Evolutionary conservation across 2,329 filamentous ascomycete genomes (phyloP).

Genomic region (Talaromyces pinophilus): DNA sequence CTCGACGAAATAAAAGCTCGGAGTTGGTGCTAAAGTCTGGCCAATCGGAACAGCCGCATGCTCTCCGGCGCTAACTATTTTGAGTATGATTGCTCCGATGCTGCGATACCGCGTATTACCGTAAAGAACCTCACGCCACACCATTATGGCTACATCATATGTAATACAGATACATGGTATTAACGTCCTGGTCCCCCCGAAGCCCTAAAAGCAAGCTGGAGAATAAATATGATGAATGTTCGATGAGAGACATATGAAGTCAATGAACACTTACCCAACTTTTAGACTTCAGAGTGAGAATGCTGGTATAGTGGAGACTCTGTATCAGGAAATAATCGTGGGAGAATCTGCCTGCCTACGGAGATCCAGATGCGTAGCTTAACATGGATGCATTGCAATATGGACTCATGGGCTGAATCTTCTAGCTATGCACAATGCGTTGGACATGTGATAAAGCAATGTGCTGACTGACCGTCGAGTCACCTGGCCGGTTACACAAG

Average conservation of each 20-base stretch:
- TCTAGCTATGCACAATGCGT: neutral
- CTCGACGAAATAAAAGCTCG: conserved; percentile 14
- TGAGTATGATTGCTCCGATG: neutral
- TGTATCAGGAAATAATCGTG: too few relatives aligned
- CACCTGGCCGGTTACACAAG: neutral
- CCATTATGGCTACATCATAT: neutral
- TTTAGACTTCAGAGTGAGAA: too few relatives aligned
- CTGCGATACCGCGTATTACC: neutral
- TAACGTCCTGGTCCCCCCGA: neutral
- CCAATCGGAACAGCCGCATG: neutral
- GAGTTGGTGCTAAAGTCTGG: neutral
- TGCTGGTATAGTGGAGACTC: too few relatives aligned
- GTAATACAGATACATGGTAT: neutral
- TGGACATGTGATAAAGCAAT: too few relatives aligned
- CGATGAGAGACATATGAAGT: neutral
- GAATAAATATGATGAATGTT: neutral
- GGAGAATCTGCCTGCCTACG: too few relatives aligned
- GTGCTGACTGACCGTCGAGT: neutral
- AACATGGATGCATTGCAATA: neutral
- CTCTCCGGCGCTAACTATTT: neutral
- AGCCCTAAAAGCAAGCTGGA: neutral
- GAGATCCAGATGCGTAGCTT: neutral
- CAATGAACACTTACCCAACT: neutral
- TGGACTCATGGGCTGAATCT: too few relatives aligned
- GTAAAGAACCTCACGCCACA: neutral